A percentile compares a stretch with the other conserved stretches of the same genome.
phyloP scores from a whole-genome alignment of 2,329 filamentous ascomycete genomes.

The Sporothrix brunneoviolacea region DNA sequence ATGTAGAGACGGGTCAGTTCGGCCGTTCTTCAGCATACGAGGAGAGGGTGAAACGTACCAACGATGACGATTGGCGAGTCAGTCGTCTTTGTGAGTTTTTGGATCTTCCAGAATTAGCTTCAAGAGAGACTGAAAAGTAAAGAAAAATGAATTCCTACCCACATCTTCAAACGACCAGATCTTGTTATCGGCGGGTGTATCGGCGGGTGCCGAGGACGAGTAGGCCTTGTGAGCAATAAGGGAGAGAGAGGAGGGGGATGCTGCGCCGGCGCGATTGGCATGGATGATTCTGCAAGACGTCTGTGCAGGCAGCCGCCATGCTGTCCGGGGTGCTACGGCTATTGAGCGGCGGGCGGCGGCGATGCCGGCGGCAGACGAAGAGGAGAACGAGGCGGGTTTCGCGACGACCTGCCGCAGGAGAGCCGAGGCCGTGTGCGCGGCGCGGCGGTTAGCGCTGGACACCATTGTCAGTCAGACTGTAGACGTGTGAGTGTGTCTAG shows the following conservation, averaged over 20 bases:
- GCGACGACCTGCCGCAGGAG: conserved; percentile 5
- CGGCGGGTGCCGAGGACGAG: conserved; percentile 21
- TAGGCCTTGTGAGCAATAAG: conserved; percentile 20
- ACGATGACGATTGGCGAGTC: conserved; percentile 37
- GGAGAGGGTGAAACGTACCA: conserved; percentile 29
- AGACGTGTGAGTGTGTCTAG: too few relatives aligned
- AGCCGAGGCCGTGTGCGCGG: conserved; percentile 3
- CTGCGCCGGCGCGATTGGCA: neutral
- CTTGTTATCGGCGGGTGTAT: conserved; percentile 29
- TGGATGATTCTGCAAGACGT: too few relatives aligned
- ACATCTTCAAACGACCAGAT: conserved; percentile 44
- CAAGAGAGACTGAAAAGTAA: too few relatives aligned
- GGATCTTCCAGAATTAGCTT: too few relatives aligned
- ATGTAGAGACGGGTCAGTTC: too few relatives aligned
- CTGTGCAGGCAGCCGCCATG: too few relatives aligned
- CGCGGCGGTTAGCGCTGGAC: neutral
- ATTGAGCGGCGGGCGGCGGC: neutral
- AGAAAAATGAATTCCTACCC: conserved; percentile 1
- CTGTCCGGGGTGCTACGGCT: too few relatives aligned
- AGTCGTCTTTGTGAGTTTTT: conserved; percentile 29
- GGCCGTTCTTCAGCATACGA: neutral
- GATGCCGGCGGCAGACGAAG: neutral
- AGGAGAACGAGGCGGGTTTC: neutral
- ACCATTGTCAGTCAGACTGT: neutral
- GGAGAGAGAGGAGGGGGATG: neutral